Evolutionary conservation across 2,329 filamentous ascomycete species (phyloP), one percentile per base, ranked within the genome.

Genomic region (Rugonectria rugulosa): DNA sequence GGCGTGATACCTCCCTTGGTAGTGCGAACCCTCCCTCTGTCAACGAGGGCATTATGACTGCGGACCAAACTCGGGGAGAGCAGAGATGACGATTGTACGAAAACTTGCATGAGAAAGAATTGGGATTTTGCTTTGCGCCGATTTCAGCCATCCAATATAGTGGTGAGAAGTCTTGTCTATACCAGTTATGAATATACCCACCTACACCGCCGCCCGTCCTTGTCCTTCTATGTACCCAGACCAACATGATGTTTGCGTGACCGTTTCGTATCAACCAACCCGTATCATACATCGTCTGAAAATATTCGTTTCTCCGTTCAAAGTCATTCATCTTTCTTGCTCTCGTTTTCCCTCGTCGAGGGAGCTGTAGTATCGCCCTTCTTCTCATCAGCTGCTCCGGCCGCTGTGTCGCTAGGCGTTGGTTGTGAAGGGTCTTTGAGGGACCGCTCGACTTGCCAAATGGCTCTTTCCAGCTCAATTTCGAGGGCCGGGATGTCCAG

Each of bases 381-480:
- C 24, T 56, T 52, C 23, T 59, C 56, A 7, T 54, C 32, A 15
- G 50, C 57, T 15, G 55, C 27, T 24, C 60, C 60, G 20, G 62
- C 53, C 17, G 43, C 52, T n/a, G 54, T 46, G 31, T 59, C 55
- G 5, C 34, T 32, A 3, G 64, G 57, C 11, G 49, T 45, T 21
- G 57, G 37, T 24, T 55, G 46, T n/a, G 47, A 40, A 17, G 77
- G 74, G 38, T 78, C 75, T 46, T 71, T 66, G 49, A 83, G 74
- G 14, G 76, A 75, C 37, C 72, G 77, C 64, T 87, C 81, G 3
- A 93, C 87, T 72, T 94, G 90, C 79, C 87, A 87, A 55, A 92
- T 86, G 5, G 90, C 90, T 37, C 90, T 79, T 68, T 93, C 89
- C 1, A 92, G 79, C 70, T 93, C 90, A 14, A 88, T 77, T 50